Conservation (phyloP, 169 alveolate species). For the Eimeria falciformis region DNA sequence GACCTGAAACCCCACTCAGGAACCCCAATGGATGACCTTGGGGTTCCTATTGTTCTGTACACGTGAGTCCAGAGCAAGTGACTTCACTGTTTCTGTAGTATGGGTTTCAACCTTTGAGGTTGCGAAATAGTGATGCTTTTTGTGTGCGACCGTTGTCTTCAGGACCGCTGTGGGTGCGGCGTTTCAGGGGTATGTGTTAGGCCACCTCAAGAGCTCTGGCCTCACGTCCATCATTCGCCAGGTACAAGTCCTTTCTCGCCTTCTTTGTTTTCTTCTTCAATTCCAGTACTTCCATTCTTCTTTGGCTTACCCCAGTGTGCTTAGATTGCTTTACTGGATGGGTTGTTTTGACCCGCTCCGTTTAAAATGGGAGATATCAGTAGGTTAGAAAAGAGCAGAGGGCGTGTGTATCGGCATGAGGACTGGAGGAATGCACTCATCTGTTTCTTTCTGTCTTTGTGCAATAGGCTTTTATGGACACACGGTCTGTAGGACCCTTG, state of each 20-base stretch:
- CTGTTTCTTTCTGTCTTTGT: background rate
- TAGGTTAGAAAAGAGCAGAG: too few relatives aligned
- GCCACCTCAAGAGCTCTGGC: conserved; percentile 40
- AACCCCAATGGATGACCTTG: conserved; percentile 26
- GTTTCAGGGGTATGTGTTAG: background rate
- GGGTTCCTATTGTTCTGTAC: conserved; percentile 28
- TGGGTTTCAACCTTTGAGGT: background rate
- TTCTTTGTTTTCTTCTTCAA: conserved; percentile 4
- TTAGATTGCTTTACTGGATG: too few relatives aligned
- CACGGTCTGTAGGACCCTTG: conserved; percentile 35
- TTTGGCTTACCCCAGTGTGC: too few relatives aligned
- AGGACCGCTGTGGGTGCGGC: conserved; percentile 37
- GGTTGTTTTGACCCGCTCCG: too few relatives aligned
- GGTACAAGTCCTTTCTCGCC: background rate
- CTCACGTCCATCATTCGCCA: conserved; percentile 13
- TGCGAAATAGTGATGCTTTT: background rate
- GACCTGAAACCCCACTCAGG: background rate
- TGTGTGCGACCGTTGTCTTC: background rate
- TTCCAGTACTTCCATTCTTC: too few relatives aligned
- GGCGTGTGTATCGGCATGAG: background rate
- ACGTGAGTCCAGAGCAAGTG: background rate
- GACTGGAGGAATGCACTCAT: background rate
- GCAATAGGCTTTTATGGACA: background rate
- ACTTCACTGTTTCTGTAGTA: background rate
- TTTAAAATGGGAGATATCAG: too few relatives aligned